Base-by-base conservation (phyloP, 1,139 yeast species). In the Saccharomyces hybrid region DNA sequence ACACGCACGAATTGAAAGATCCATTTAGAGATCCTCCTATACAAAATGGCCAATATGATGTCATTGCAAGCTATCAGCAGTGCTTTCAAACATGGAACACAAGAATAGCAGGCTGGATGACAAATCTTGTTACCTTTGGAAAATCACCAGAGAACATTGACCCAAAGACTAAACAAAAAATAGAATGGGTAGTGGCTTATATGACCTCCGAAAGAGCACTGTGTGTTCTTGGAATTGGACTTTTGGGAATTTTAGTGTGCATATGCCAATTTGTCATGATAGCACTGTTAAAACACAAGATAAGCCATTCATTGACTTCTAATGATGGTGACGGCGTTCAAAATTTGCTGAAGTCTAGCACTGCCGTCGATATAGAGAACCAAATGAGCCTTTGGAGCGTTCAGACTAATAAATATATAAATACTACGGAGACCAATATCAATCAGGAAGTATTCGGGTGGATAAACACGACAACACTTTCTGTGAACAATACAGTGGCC, bases 401-500 rank as follows among this genome's bases (percentile, higher is more conserved):
- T 46, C 70, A 75, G 25, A 79, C 87, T 0, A 85, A 85, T 61
- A 54, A 53, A 1, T 78, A 77, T 53, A 69, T 85, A 11, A 58
- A 62, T 9, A 56, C 62, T 1, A 73, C 78, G 8, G 81, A 88
- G 64, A 52, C 58, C 0, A 66, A 67, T 4, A 69, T 90, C 42
- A 91, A 91, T 67, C 70, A 76, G 5, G 80, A 84, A 47, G 60
- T 89, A 20, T 81, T 91, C 58, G 88, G 89, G 0, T 80, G 86
- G 80, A 76, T 88, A 0, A 74, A 75, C 53, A 74, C 75, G 2
- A 77, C 90, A 0, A 80, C 90, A 0, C 60, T 68, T 0, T 64
- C 81, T 0, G 71, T 85, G 1, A 85, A 85, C 64, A 58, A 67
- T n/a, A 84, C 90, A 0, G 72, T 85, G 1, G 67, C 73, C 9